Percentiles rank a stretch among this genome's conserved stretches.
Conservation (phyloP, 2,329 filamentous ascomycete species). For the Cadophora gregata region DNA sequence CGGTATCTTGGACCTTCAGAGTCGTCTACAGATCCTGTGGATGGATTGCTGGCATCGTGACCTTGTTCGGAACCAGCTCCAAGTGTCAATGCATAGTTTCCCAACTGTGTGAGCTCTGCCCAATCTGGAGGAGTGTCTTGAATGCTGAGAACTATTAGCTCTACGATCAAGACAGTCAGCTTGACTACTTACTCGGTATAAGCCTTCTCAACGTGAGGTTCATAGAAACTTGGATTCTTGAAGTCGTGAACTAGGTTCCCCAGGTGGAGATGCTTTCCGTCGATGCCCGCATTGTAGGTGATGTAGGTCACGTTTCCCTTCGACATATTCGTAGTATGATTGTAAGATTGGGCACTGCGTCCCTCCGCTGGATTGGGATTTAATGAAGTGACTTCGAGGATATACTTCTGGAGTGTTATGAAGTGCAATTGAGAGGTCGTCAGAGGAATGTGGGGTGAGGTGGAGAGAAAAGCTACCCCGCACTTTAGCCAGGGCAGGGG, state of each 20-base stretch:
- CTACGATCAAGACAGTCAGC: not conserved
- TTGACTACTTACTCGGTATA: slow-evolving; percentile 33
- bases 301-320: slow-evolving; percentile 29
- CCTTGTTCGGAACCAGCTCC: slow-evolving; percentile 29
- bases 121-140: slow-evolving; percentile 32
- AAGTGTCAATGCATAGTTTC: slow-evolving; percentile 36
- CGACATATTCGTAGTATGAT: slow-evolving; percentile 13
- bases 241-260: slow-evolving; percentile 38
- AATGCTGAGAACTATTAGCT: not conserved
- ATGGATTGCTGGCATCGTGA: slow-evolving; percentile 23
- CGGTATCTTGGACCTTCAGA: slow-evolving; percentile 29
- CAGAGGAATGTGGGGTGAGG: not conserved
- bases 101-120: slow-evolving; percentile 26
- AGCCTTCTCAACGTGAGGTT: slow-evolving; percentile 34
- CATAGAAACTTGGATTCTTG: slow-evolving; percentile 29
- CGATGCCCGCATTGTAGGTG: slow-evolving; percentile 34
- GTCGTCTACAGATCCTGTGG: slow-evolving; percentile 20
- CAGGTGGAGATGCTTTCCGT: slow-evolving; percentile 34
- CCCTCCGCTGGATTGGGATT: not conserved
- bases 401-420: not conserved
- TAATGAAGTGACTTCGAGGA: not conserved
- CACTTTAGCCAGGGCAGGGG: slow-evolving; percentile 12
- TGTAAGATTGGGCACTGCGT: not conserved
- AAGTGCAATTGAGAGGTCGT: not conserved
- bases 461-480: slow-evolving; percentile 14